Evolutionary conservation across 1,284 basidiomycete genomes (phyloP).

Genomic region (Tilletia horrida): DNA sequence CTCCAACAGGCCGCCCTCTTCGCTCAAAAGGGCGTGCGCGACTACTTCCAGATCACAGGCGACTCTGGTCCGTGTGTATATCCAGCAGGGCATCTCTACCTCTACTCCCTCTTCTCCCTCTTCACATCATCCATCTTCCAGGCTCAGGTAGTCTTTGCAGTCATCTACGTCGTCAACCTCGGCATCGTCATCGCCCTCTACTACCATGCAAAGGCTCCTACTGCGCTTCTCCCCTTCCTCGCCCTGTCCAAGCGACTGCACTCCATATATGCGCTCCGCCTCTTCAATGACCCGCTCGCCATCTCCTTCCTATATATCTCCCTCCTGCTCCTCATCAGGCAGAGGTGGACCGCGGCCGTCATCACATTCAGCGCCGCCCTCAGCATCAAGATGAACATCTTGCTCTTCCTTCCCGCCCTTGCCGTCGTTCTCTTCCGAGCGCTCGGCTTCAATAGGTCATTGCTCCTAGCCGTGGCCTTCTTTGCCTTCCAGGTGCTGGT

Average conservation of each 20-base stretch:
- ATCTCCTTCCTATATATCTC: constrained; percentile 61
- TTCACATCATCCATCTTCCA: constrained; percentile 58
- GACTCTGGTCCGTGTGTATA: constrained; percentile 97
- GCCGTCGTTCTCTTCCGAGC: constrained; percentile 66
- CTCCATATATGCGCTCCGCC: constrained; percentile 83
- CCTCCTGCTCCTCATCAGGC: constrained; percentile 60
- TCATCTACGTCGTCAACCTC: constrained; percentile 34
- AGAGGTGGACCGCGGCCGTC: constrained; percentile 65
- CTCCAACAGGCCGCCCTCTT: constrained; percentile 73
- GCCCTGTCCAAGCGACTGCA: constrained; percentile 87
- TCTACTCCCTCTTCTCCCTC: constrained; percentile 71
- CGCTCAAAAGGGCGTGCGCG: constrained; percentile 72
- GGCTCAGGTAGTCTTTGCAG: constrained; percentile 59
- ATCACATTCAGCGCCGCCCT: constrained; percentile 76
- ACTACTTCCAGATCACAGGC: constrained; percentile 80
- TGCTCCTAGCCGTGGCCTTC: constrained; percentile 18
- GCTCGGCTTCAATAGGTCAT: constrained; percentile 58
- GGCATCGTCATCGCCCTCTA: constrained; percentile 40
- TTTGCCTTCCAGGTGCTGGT: constrained; percentile 63
- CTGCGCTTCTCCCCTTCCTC: constrained; percentile 65
- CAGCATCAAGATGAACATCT: constrained; percentile 91
- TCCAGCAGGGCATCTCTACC: constrained; percentile 85
- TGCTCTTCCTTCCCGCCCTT: constrained; percentile 78
- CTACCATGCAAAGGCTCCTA: constrained; percentile 33
- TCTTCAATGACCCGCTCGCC: constrained; percentile 94